These are phyloP conservation scores for Corrigiola litoralis DNA, from an alignment of 179 eudicot genomes.

Conservation along the genomic window DNA sequence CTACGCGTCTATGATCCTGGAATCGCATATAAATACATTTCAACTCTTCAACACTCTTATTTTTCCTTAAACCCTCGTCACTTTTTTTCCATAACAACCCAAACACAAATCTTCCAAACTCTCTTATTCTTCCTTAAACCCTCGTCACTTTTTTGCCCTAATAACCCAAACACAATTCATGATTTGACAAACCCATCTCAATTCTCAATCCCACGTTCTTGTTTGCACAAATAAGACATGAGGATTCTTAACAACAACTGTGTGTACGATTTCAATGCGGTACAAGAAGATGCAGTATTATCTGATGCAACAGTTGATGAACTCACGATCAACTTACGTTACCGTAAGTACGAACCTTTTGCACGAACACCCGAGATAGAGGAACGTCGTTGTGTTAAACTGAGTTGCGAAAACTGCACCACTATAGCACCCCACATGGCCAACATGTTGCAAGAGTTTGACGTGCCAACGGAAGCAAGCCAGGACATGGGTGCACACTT, in stretches of 20 bases:
- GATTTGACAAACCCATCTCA: no score
- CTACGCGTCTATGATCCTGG: no score
- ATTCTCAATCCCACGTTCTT: no score
- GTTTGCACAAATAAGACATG: no score
- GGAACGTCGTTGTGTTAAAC: conserved; percentile 1
- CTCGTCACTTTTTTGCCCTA: no score
- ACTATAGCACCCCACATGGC: background rate
- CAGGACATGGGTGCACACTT: conserved; percentile 26
- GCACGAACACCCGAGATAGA: background rate
- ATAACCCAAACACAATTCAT: no score
- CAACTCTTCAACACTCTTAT: no score
- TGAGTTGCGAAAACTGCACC: background rate
- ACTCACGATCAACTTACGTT: conserved; percentile 6
- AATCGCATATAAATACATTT: no score
- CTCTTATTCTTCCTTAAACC: no score
- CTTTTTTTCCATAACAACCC: no score
- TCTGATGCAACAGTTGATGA: background rate
- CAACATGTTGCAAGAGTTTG: conserved; percentile 9
- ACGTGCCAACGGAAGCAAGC: conserved; percentile 10
- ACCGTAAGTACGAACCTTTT: background rate
- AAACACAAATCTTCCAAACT: no score
- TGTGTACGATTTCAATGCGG: conserved; percentile 27
- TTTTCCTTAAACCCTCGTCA: no score
- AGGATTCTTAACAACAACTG: conserved; percentile 15
- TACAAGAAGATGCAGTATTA: background rate